phyloP scores from a whole-genome alignment of 2,329 filamentous ascomycete species.

The Ampelomyces quisqualis region DNA sequence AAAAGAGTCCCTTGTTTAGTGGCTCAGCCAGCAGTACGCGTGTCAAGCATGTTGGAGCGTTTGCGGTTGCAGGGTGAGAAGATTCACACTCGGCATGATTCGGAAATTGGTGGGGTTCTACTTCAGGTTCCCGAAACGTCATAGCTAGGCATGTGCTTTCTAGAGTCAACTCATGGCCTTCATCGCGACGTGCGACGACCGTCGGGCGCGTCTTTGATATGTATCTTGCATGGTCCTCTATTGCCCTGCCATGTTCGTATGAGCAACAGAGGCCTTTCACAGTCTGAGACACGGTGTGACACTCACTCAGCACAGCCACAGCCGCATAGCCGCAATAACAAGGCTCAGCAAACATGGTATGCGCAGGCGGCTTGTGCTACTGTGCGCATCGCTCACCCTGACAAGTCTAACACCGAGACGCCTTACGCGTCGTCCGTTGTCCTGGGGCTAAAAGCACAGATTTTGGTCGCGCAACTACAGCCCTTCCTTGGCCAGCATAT shows the following conservation, averaged over 20 bases:
- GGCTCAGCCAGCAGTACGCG: slow-evolving; percentile 37
- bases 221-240: no score
- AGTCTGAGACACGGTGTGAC: background rate
- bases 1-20: slow-evolving; percentile 10
- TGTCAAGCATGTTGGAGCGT: slow-evolving; percentile 28
- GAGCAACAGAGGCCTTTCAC: no score
- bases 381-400: slow-evolving; percentile 5
- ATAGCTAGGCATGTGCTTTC: slow-evolving; percentile 10
- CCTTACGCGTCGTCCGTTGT: slow-evolving; percentile 15
- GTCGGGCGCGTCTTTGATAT: no score
- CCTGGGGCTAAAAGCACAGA: slow-evolving; percentile 6
- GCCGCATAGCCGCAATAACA: slow-evolving; percentile 30
- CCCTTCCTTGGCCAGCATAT: slow-evolving; percentile 44
- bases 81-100: slow-evolving; percentile 20
- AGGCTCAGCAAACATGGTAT: slow-evolving; percentile 12
- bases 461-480: slow-evolving; percentile 23
- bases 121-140: slow-evolving; percentile 20
- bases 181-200: no score
- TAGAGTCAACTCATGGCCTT: no score
- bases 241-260: no score
- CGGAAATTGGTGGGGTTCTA: slow-evolving; percentile 20
- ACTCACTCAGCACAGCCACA: slow-evolving; percentile 16
- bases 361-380: slow-evolving; percentile 7
- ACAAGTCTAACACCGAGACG: slow-evolving; percentile 14
- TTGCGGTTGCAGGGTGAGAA: slow-evolving; percentile 18